Evolutionary conservation across 2,329 filamentous ascomycete species (phyloP).

Genomic region (Xylaria sp.): DNA sequence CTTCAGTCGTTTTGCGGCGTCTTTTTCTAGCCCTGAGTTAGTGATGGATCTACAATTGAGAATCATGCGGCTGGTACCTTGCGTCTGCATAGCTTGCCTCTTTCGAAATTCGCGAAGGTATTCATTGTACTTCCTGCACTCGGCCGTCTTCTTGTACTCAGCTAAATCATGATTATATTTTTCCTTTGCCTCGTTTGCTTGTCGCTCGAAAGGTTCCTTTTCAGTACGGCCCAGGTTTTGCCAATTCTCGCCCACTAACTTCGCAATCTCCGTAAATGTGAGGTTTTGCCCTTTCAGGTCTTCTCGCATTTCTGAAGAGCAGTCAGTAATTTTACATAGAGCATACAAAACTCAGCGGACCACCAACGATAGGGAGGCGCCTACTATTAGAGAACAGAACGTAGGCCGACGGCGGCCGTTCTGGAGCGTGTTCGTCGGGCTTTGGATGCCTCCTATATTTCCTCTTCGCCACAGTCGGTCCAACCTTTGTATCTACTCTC

Average conservation of each 20-base stretch:
- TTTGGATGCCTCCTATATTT: constrained; percentile 84
- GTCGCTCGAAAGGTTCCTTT: constrained; percentile 77
- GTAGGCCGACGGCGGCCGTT: constrained; percentile 83
- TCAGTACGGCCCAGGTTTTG: constrained; percentile 73
- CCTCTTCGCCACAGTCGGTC: constrained; percentile 65
- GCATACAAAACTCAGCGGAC: not conserved
- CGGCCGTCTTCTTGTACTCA: constrained; percentile 80
- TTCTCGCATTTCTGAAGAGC: constrained; percentile 73
- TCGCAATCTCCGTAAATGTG: constrained; percentile 85
- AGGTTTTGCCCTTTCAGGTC: constrained; percentile 79
- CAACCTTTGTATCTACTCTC: constrained; percentile 57
- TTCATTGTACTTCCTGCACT: constrained; percentile 73
- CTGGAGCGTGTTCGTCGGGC: constrained; percentile 82
- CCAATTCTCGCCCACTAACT: constrained; percentile 84
- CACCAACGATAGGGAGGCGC: constrained; percentile 47
- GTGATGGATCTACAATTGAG: constrained; percentile 27
- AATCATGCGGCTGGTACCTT: constrained; percentile 56
- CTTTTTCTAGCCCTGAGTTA: constrained; percentile 55
- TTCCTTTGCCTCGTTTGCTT: constrained; percentile 78
- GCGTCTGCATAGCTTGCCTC: constrained; percentile 69
- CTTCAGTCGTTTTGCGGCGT: constrained; percentile 61
- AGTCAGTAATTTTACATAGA: constrained; percentile 20
- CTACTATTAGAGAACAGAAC: constrained; percentile 86
- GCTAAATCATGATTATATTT: constrained; percentile 77
- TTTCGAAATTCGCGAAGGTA: constrained; percentile 83